A percentile compares a stretch with the other conserved stretches of the same genome.
Conservation (phyloP, 345 rosid genomes). For the Kernera saxatilis region DNA sequence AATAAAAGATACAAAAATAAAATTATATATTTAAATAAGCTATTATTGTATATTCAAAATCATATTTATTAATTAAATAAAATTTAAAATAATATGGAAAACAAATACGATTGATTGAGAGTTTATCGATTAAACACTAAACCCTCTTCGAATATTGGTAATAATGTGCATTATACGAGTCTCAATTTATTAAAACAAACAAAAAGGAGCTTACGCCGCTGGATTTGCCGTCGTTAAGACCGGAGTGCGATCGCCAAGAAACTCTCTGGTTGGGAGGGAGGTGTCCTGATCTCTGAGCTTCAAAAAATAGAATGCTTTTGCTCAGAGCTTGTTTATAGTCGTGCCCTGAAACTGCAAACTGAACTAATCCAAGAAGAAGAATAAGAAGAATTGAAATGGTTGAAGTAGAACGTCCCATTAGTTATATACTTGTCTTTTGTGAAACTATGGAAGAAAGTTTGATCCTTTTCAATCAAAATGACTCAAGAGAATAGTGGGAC, state of each 20-base stretch:
- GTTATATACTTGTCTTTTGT: neutral
- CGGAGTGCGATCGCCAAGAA: conserved; percentile 84
- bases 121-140: too few species aligned
- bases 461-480: neutral
- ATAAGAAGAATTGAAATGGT: conserved; percentile 31
- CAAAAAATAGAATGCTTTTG: conserved; percentile 92
- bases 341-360: conserved; percentile 60
- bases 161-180: neutral
- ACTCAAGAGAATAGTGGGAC: conserved; percentile 9
- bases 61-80: too few species aligned
- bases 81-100: too few species aligned
- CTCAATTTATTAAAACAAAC: neutral
- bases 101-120: too few species aligned
- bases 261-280: conserved; percentile 85
- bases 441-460: neutral
- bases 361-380: conserved; percentile 49
- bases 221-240: conserved; percentile 80
- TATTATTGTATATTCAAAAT: too few species aligned
- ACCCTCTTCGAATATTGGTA: too few species aligned
- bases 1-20: too few species aligned
- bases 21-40: too few species aligned
- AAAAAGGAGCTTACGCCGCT: conserved; percentile 63
- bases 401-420: conserved; percentile 18
- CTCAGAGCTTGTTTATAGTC: conserved; percentile 81
- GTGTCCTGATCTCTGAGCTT: conserved; percentile 94